Evolutionary conservation across 352 stramenopile genomes (phyloP).

Genomic region (Phytophthora uliginosa): DNA sequence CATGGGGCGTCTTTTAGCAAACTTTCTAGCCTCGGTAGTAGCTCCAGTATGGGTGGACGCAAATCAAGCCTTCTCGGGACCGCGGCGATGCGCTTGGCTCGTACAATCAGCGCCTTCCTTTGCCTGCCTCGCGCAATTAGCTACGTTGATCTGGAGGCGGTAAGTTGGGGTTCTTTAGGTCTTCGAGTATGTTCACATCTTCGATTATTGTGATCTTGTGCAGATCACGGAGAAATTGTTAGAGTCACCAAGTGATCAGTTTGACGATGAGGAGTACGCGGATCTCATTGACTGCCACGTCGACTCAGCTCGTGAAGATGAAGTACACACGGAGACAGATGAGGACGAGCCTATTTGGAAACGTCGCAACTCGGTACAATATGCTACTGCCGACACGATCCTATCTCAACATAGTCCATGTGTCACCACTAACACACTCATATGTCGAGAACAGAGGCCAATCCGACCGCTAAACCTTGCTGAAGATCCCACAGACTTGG

Average conservation of each 20-base stretch:
- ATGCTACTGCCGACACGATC: neutral
- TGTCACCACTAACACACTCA: neutral
- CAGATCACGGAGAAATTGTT: constrained; percentile 82
- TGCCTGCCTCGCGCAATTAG: constrained; percentile 79
- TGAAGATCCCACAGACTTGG: constrained; percentile 61
- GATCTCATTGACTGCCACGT: constrained; percentile 78
- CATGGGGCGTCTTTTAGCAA: constrained; percentile 19
- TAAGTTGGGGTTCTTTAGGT: constrained; percentile 8
- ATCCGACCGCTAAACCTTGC: constrained; percentile 49
- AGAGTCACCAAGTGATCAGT: constrained; percentile 62
- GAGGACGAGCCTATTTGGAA: constrained; percentile 57
- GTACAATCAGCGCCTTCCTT: constrained; percentile 74
- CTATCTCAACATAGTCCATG: neutral
- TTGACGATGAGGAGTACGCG: constrained; percentile 67
- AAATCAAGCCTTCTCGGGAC: constrained; percentile 33
- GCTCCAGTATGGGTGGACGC: constrained; percentile 38
- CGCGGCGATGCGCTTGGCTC: constrained; percentile 61
- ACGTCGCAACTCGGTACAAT: constrained; percentile 49
- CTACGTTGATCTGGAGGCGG: constrained; percentile 75
- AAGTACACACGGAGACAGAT: constrained; percentile 20
- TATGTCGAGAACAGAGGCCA: constrained; percentile 38
- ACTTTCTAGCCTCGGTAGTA: constrained; percentile 45
- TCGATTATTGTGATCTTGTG: neutral
- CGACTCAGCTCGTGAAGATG: constrained; percentile 60
- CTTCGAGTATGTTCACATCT: neutral